These are phyloP conservation scores for Anaeromyces robustus DNA, from an alignment of 192 early-diverging fungal genomes.

Conservation along the genomic window DNA sequence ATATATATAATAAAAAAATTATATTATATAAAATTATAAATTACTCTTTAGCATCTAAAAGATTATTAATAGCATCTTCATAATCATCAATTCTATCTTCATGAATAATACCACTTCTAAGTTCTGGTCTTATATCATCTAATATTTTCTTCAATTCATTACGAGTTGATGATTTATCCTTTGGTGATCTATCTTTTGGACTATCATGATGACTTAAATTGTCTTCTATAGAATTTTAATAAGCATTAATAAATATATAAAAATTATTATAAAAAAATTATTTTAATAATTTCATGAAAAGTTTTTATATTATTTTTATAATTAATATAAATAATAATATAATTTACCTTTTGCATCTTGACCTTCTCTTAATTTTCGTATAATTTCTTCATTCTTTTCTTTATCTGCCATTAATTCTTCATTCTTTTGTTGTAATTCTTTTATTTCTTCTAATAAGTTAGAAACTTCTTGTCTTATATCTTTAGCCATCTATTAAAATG, in stretches of 20 bases:
- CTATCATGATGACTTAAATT: conserved; percentile 4
- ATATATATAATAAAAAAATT: not conserved
- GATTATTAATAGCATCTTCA: conserved; percentile 65
- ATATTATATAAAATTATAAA: not conserved
- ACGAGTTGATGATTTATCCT: not conserved
- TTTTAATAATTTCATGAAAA: too few species aligned
- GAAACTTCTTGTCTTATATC: conserved; percentile 55
- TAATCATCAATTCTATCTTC: conserved; percentile 53
- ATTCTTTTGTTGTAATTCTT: conserved; percentile 38
- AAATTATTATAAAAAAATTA: too few species aligned
- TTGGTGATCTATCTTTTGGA: not conserved
- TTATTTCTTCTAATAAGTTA: conserved; percentile 53
- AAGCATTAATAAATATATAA: too few species aligned
- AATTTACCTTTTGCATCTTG: not conserved
- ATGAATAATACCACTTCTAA: conserved; percentile 50
- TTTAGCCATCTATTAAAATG: conserved; percentile 38
- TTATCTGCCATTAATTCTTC: conserved; percentile 33
- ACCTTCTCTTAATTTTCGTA: conserved; percentile 22
- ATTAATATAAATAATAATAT: too few species aligned
- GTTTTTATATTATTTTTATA: too few species aligned
- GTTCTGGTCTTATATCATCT: conserved; percentile 8
- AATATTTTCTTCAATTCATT: not conserved
- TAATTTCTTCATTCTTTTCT: conserved; percentile 22
- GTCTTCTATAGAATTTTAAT: conserved; percentile 6
- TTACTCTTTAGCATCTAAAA: conserved; percentile 59